Evolutionary conservation across 1,139 yeast species (phyloP).

Genomic region (Taphrina wiesneri): DNA sequence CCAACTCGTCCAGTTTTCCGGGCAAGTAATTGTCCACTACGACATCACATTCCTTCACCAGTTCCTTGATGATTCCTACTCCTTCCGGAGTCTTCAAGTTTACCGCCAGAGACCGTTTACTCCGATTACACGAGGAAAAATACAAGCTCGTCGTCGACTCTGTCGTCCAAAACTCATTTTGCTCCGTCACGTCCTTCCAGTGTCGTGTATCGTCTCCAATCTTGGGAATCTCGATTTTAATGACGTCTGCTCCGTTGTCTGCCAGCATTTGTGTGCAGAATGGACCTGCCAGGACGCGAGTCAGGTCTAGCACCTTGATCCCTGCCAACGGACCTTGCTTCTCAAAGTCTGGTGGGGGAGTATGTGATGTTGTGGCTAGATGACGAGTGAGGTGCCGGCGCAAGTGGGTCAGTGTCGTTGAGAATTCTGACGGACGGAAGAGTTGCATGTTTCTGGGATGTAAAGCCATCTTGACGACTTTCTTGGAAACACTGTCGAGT

Average conservation of each 20-base stretch:
- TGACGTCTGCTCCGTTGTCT: constrained; percentile 46
- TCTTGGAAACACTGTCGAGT: no score
- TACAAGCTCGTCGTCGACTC: constrained; percentile 48
- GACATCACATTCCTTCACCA: constrained; percentile 47
- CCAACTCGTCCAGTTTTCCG: constrained; percentile 48
- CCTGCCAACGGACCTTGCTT: constrained; percentile 41
- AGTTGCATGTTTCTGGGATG: neutral
- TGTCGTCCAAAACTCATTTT: constrained; percentile 26
- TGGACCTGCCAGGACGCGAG: constrained; percentile 52
- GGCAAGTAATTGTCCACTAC: constrained; percentile 51
- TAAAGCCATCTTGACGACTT: no score
- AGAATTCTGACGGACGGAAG: no score
- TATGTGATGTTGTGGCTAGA: neutral
- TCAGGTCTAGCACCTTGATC: constrained; percentile 48
- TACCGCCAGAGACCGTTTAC: constrained; percentile 48
- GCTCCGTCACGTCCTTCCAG: constrained; percentile 45
- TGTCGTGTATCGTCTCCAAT: constrained; percentile 52
- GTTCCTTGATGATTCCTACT: constrained; percentile 44
- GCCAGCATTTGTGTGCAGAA: constrained; percentile 50
- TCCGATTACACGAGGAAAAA: constrained; percentile 48
- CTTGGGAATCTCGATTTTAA: constrained; percentile 51
- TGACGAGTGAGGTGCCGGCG: neutral
- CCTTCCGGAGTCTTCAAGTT: constrained; percentile 48
- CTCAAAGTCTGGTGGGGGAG: constrained; percentile 3
- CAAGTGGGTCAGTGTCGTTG: no score